Base-by-base conservation (phyloP, 306 rosid genomes). In the Vicia sativa region DNA sequence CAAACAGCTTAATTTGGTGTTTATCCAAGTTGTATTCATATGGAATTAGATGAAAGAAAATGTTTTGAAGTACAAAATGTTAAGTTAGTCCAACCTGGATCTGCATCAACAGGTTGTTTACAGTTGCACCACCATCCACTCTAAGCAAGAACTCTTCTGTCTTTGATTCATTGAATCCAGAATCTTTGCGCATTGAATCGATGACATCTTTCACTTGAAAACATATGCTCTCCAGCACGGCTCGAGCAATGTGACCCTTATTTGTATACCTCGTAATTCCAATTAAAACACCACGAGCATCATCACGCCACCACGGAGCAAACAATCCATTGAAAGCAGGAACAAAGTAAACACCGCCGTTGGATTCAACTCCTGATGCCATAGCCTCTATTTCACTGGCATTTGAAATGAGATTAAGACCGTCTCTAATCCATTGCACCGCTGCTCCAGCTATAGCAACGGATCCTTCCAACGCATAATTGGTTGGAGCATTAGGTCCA, bases 361-460 rank as follows among this genome's bases (percentile, higher is more conserved):
- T 83, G 57, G 89, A 71, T 1, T 80, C 90, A 72, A 88, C 97
- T 73, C 63, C 38, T 3, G 62, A 80, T 28, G 99, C 97, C 70
- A 90, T 73, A 4, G 43, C 74, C 83, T 93, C 99, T 7, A 88
- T 74, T 28, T 90, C 97, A n/a, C 65, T 12, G 14, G 99, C 91
- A 53, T 71, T 85, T 7, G 66, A 39, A 74, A 93, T 88, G 42
- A 93, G 12, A 12, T 89, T 91, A 61, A 93, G 96, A 71, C 87
- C 8, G 59, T 93, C 97, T 70, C 97, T 83, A 41, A 93, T 97
- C 99, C 99, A 93, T 68, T 90, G 97, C 38, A 93, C 97, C 14
- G 97, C 99, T 41, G 99, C 99, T 50, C 97, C 97, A 65, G 99
- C 99, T 48, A 90, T 93, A 5, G 99, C 99, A 68, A 93, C 92